phyloP scores from a whole-genome alignment of 2,329 filamentous ascomycete genomes.

The Erysiphe pulchra region DNA sequence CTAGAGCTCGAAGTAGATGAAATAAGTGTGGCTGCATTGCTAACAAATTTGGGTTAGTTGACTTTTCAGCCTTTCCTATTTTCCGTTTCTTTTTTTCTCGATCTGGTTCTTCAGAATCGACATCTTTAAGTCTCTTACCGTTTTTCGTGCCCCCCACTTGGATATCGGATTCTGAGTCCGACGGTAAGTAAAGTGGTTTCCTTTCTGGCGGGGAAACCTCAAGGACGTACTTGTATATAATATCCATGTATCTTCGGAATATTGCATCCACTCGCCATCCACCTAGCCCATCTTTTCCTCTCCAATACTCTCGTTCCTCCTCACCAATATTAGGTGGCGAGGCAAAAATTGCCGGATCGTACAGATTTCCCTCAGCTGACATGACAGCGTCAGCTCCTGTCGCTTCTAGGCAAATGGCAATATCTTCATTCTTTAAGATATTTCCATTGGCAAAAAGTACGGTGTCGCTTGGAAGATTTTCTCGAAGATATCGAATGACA shows the following conservation, averaged over 20 bases:
- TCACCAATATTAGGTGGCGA: constrained; percentile 33
- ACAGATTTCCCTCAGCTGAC: constrained; percentile 87
- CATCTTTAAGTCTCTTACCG: constrained; percentile 2
- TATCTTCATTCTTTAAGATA: constrained; percentile 54
- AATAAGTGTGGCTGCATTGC: constrained; percentile 85
- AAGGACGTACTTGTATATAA: constrained; percentile 57
- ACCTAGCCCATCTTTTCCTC: constrained; percentile 48
- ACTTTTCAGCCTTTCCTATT: constrained; percentile 15
- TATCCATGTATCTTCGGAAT: constrained; percentile 69
- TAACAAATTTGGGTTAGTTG: constrained; percentile 34
- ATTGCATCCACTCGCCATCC: constrained; percentile 80
- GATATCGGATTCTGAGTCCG: constrained; percentile 13
- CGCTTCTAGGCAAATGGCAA: constrained; percentile 49
- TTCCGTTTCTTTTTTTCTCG: constrained; percentile 17
- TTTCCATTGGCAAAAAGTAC: constrained; percentile 97
- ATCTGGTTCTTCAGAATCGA: constrained; percentile 4
- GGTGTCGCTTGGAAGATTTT: constrained; percentile 60
- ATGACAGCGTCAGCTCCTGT: constrained; percentile 86
- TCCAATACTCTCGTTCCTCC: constrained; percentile 66
- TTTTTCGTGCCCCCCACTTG: constrained; percentile 18
- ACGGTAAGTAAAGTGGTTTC: constrained; percentile 45
- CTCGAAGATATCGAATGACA: constrained; percentile 58
- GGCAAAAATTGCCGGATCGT: constrained; percentile 72
- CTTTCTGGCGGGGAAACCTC: constrained; percentile 37
- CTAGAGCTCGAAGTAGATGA: constrained; percentile 62